Percentiles rank a stretch among this genome's conserved stretches.
Conservation (phyloP, 1,284 basidiomycete species). For the Ganoderma meredithae region DNA sequence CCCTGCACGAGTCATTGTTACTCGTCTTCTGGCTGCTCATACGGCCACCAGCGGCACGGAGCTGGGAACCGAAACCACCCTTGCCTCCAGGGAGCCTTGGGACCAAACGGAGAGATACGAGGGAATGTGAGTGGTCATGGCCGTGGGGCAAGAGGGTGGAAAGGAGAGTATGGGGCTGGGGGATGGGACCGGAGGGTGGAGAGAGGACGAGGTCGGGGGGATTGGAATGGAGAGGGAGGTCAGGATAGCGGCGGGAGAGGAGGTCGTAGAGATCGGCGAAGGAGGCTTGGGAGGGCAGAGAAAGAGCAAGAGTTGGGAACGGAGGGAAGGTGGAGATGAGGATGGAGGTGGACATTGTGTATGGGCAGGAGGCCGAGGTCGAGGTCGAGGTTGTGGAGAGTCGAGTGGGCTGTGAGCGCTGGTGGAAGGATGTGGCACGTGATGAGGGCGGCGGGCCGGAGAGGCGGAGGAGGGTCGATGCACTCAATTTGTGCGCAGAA, state of each 20-base stretch:
- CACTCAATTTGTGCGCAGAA: no score
- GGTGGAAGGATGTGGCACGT: no score
- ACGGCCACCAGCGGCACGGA: slow-evolving; percentile 95
- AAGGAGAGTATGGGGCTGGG: slow-evolving; percentile 49
- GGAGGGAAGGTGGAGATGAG: slow-evolving; percentile 80
- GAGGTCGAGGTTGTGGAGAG: neutral
- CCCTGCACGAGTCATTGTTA: slow-evolving; percentile 96
- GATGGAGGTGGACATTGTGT: slow-evolving; percentile 56
- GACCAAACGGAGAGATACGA: slow-evolving; percentile 70
- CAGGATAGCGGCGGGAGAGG: slow-evolving; percentile 63
- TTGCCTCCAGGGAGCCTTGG: slow-evolving; percentile 89
- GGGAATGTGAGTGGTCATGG: slow-evolving; percentile 31
- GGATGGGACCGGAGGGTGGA: slow-evolving; percentile 58
- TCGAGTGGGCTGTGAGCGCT: slow-evolving; percentile 11
- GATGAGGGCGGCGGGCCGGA: no score
- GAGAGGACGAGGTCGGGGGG: slow-evolving; percentile 55
- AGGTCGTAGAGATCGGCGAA: slow-evolving; percentile 59
- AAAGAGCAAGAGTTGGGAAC: slow-evolving; percentile 75
- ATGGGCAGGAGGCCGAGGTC: neutral
- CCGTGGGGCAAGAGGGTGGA: slow-evolving; percentile 49
- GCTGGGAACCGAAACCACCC: slow-evolving; percentile 96
- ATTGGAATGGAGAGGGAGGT: slow-evolving; percentile 53
- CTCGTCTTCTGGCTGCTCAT: slow-evolving; percentile 97
- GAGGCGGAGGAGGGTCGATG: no score
- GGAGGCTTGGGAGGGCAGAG: slow-evolving; percentile 58